phyloP scores from a whole-genome alignment of 176 grass and related monocot species.

The maize (Zea mays) region DNA sequence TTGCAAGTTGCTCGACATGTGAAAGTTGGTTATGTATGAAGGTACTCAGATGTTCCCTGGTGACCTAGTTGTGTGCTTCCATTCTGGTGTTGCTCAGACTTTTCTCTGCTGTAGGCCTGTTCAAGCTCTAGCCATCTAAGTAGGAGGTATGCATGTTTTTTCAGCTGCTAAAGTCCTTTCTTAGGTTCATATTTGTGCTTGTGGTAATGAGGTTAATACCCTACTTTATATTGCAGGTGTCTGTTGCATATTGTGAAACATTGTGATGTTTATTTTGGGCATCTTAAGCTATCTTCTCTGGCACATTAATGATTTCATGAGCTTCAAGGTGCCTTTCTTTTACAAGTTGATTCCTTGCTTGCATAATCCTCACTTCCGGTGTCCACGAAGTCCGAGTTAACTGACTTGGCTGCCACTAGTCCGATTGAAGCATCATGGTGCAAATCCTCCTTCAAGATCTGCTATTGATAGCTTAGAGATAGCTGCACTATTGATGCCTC shows the following conservation, averaged over 20 bases:
- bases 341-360: conserved; percentile 6
- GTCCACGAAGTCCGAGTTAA: neutral
- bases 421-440: conserved; percentile 25
- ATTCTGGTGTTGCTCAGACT: neutral
- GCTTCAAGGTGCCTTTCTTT: conserved; percentile 16
- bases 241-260: neutral
- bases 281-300: conserved; percentile 25
- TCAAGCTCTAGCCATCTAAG: conserved; percentile 41
- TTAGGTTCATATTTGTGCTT: neutral
- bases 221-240: conserved; percentile 42
- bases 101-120: neutral
- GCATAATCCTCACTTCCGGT: neutral
- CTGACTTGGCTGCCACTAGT: neutral
- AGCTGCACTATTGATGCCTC: neutral
- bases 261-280: conserved; percentile 25
- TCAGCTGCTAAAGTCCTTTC: neutral
- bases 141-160: conserved; percentile 47
- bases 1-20: conserved; percentile 46
- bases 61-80: neutral
- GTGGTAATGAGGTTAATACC: neutral
- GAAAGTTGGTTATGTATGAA: conserved; percentile 50
- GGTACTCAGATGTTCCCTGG: conserved; percentile 18
- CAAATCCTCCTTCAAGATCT: conserved; percentile 32
- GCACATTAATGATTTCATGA: neutral
- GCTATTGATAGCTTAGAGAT: conserved; percentile 10